These are phyloP conservation scores for Vachellia collinsii DNA, from an alignment of 306 rosid species.

Conservation along the genomic window DNA sequence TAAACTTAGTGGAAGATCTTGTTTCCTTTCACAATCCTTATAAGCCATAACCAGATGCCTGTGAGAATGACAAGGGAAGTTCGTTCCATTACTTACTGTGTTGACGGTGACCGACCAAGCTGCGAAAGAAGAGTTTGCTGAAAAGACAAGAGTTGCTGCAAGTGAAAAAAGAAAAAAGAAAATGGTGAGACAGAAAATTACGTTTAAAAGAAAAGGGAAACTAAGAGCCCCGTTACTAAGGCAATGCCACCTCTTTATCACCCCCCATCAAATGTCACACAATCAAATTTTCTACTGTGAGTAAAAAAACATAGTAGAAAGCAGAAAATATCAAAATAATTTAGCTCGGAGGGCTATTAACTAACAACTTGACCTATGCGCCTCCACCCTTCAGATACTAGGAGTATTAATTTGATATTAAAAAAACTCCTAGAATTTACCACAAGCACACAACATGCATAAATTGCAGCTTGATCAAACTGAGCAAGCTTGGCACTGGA, in stretches of 20 bases:
- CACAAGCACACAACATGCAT: conserved; percentile 12
- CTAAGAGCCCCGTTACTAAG: background rate
- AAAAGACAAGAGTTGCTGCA: conserved; percentile 26
- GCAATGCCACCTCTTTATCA: background rate
- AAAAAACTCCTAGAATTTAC: background rate
- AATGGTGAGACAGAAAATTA: background rate
- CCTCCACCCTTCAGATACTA: background rate
- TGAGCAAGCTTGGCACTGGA: conserved; percentile 20
- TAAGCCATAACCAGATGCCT: background rate
- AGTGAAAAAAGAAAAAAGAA: background rate
- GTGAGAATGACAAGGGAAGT: background rate
- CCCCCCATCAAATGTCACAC: background rate
- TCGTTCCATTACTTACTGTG: conserved; percentile 20
- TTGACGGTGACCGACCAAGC: conserved; percentile 21
- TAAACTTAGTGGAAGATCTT: background rate
- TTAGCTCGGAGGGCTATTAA: background rate
- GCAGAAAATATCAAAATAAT: background rate
- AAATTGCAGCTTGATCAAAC: background rate
- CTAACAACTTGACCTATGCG: background rate
- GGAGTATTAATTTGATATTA: background rate
- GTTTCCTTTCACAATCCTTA: background rate
- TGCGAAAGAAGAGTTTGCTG: conserved; percentile 23
- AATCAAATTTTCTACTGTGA: background rate
- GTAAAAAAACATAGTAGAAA: background rate
- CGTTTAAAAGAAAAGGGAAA: background rate